Percentiles rank a stretch among this genome's conserved stretches.
These are phyloP conservation scores for Podochytrium sp. DNA, from an alignment of 192 early-diverging fungal species.

Conservation along the genomic window DNA sequence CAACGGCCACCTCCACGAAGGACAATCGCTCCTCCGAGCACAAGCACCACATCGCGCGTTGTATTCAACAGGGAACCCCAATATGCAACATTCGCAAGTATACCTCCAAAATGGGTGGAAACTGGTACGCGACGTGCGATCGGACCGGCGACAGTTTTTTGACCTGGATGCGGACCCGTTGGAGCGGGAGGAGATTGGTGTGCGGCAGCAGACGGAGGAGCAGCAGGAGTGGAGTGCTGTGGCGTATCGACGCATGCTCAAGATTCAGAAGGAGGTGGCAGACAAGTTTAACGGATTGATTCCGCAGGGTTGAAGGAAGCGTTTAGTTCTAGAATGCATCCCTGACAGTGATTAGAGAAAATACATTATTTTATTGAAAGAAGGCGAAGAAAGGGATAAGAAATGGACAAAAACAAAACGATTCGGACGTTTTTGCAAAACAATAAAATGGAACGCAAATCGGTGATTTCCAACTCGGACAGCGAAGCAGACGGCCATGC, in stretches of 20 bases:
- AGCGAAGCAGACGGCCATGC: background rate
- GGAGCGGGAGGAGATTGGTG: background rate
- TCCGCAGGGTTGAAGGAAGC: too few relatives aligned
- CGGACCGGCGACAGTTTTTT: background rate
- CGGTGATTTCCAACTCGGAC: background rate
- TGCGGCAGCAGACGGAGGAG: background rate
- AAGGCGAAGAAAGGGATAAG: too few relatives aligned
- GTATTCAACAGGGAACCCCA: background rate
- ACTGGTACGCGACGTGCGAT: background rate
- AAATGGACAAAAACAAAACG: too few relatives aligned
- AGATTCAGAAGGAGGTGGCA: too few relatives aligned
- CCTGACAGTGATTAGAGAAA: too few relatives aligned
- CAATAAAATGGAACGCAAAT: background rate
- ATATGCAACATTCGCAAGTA: background rate
- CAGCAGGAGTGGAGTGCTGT: background rate
- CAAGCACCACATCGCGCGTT: background rate
- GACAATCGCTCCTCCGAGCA: background rate
- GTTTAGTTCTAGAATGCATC: too few relatives aligned
- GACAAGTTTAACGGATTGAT: too few relatives aligned
- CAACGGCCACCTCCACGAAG: background rate
- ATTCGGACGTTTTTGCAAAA: too few relatives aligned
- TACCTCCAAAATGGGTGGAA: background rate
- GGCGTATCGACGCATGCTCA: too few relatives aligned
- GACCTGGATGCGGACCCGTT: background rate
- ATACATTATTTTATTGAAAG: too few relatives aligned